Evolutionary conservation across 2,329 filamentous ascomycete genomes (phyloP), one percentile per base, ranked within the genome.

Genomic region (Scedosporium apiospermum): DNA sequence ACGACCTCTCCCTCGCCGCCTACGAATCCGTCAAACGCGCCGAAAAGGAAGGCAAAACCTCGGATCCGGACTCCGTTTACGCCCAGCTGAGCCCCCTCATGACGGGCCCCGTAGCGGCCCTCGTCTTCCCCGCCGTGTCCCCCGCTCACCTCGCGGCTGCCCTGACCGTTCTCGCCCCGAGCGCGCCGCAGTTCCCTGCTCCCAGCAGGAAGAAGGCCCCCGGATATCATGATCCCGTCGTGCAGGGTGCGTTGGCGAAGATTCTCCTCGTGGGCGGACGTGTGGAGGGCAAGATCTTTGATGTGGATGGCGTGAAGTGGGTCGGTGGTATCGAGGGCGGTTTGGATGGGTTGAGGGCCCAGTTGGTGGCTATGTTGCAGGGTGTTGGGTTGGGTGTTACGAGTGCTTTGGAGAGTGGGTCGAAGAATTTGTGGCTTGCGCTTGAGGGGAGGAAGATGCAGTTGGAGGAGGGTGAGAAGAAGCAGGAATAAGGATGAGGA

Each of bases 221-320:
- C 0, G 87, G 87, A 12, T 96, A 92, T 75, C 83, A 96, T 73
- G 93, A 97, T 63, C 81, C 85, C 0, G 74, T 81, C 1, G 90
- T 93, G 62, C 93, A 97, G 75, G 84, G 79, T 66, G 95, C 90
- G 6, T 73, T 99, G 68, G 86, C 91, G 70, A 99, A 99, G 77
- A 76, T 99, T 66, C 80, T 96, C 73, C 76, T 99, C 41, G 77
- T 99, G 14, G 95, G 92, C 61, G 93, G 93, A 14, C 82, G 95
- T 60, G 84, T 97, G 34, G 95, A 99, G 71, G 90, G 90, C 65
- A 88, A 86, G 73, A 85, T 91, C 38, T 93, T 96, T 69, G 93
- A 97, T 71, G 75, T 83, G 57, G 86, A 88, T 10, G 89, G 89
- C 62, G 74, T 87, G 59, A 78, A 76, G 68, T 85, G 82, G 82